Evolutionary conservation across 2,329 filamentous ascomycete genomes (phyloP).

Genomic region (Capronia epimyces): DNA sequence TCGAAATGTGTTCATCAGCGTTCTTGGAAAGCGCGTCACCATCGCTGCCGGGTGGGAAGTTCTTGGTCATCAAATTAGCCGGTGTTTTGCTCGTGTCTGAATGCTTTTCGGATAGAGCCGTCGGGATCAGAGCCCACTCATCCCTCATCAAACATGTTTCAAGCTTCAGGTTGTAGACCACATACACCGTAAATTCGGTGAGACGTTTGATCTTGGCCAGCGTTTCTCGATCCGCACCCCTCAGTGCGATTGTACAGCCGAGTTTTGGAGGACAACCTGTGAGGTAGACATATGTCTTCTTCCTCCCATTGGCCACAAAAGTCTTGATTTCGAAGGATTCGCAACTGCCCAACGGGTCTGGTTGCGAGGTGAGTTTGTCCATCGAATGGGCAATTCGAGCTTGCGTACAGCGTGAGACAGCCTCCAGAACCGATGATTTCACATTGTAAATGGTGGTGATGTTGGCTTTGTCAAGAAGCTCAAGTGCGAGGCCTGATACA

Average conservation of each 20-base stretch:
- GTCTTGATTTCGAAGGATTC: constrained; percentile 92
- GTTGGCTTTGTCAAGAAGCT: constrained; percentile 78
- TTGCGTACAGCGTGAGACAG: constrained; percentile 85
- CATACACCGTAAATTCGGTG: constrained; percentile 98
- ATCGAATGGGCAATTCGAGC: constrained; percentile 91
- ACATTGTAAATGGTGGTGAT: constrained; percentile 96
- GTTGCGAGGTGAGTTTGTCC: constrained; percentile 77
- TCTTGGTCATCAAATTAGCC: background rate
- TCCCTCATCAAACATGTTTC: constrained; percentile 93
- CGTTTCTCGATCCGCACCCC: constrained; percentile 67
- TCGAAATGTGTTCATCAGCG: constrained; percentile 13
- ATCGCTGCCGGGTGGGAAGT: background rate
- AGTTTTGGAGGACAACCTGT: constrained; percentile 85
- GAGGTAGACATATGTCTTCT: constrained; percentile 93
- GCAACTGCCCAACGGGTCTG: constrained; percentile 71
- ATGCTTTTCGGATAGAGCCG: constrained; percentile 8
- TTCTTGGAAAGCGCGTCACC: constrained; percentile 1
- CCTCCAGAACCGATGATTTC: constrained; percentile 90
- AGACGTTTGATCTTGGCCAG: constrained; percentile 82
- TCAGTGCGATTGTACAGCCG: constrained; percentile 88
- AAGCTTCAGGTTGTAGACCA: constrained; percentile 93
- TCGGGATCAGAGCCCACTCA: constrained; percentile 77
- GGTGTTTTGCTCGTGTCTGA: constrained; percentile 3
- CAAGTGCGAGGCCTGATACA: constrained; percentile 83
- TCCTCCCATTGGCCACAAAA: constrained; percentile 75